Base-by-base conservation (phyloP, 768 basidiomycete species). In the Lyophyllum decastes region DNA sequence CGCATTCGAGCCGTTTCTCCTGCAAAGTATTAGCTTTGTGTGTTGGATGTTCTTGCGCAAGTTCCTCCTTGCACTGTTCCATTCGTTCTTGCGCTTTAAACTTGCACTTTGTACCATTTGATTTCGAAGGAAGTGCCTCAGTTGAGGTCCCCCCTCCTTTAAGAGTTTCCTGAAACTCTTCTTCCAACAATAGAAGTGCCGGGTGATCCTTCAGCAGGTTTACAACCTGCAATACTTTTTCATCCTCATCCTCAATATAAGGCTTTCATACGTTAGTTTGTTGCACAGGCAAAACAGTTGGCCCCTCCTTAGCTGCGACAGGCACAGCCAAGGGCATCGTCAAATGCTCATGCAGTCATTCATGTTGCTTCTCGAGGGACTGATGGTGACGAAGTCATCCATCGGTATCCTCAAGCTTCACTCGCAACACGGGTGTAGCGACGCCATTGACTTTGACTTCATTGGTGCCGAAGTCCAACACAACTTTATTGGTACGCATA, bases 401-500 rank as follows among this genome's bases (percentile, higher is more conserved):
- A 48, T 58, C 50, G 0, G 25, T 56, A 16, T 56, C 45, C 4
- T 45, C 44, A 3, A 45, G 10, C 2, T 11, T 24, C 16, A 45
- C 44, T 9, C 24, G 10, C 44, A 14, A 17, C 2, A 52, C 60
- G 2, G 56, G 49, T 8, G 49, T 26, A 0, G 43, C 25, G 12
- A 40, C 14, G 3, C 64, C 66, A 21, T 54, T 50, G 0, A 68
- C 33, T 1, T 24, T 11, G 17, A 73, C 50, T 4, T 45, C 19
- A 14, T 65, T 55, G 0, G 35, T 48, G 0, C 52, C 55, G 34
- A 75, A 71, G 51, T 73, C 67, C 2, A 75, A 53, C 0, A 59
- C 14, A 0, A 70, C 68, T 6, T 57, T 52, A 45, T 72, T 60
- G 19, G 55, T 48, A 0, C 52, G 48, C 63, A 76, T 70, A 45